Percentiles rank a stretch among this genome's conserved stretches.
Evolutionary conservation across 2,329 filamentous ascomycete species (phyloP).

Genomic region (Xylaria sp.): DNA sequence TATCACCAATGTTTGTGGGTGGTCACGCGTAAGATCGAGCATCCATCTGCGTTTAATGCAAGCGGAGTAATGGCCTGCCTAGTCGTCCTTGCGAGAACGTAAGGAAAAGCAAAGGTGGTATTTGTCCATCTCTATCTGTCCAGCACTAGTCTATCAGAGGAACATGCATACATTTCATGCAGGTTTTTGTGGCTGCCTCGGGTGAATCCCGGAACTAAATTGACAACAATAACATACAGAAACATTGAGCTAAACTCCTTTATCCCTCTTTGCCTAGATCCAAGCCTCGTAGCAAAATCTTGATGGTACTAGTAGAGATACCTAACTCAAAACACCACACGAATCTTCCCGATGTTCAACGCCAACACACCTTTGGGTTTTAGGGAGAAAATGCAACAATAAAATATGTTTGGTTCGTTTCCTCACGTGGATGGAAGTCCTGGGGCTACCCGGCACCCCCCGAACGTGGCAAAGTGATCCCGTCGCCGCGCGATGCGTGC

Average conservation of each 20-base stretch:
- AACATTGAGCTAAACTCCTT: slow-evolving; percentile 2
- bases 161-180: not conserved
- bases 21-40: not conserved
- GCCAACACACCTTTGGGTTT: slow-evolving; percentile 13
- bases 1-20: not conserved
- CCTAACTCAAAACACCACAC: slow-evolving; percentile 7
- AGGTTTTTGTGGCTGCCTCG: slow-evolving; percentile 1
- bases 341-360: slow-evolving; percentile 12
- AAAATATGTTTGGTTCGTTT: slow-evolving; percentile 1
- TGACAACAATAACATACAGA: not conserved
- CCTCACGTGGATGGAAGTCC: slow-evolving; percentile 20
- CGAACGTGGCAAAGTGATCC: slow-evolving; percentile 17
- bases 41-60: not conserved
- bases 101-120: slow-evolving; percentile 16
- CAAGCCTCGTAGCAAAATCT: not conserved
- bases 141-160: not conserved
- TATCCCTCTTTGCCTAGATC: not conserved
- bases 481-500: slow-evolving; percentile 12
- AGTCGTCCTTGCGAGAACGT: not conserved
- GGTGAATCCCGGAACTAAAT: not conserved
- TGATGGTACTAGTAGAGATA: not conserved
- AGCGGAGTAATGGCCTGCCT: not conserved
- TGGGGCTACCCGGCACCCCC: not conserved
- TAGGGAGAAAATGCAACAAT: slow-evolving; percentile 4
- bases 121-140: slow-evolving; percentile 15